Evolutionary conservation across 441 rosid genomes (phyloP).

Genomic region (Lepidium campestre): DNA sequence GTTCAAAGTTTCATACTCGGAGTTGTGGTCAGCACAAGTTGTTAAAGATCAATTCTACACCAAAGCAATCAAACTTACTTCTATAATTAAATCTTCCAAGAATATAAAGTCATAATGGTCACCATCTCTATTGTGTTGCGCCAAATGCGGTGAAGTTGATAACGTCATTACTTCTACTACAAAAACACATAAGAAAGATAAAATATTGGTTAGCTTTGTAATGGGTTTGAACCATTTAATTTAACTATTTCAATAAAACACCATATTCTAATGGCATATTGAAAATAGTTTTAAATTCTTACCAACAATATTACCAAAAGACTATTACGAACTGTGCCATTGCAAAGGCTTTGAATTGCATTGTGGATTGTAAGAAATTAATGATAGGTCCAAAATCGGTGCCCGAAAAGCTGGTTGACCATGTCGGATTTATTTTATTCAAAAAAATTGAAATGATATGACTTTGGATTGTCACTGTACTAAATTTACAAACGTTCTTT

Average conservation of each 20-base stretch:
- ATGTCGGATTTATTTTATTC: background rate
- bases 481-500: background rate
- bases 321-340: slow-evolving; percentile 1
- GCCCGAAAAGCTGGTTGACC: background rate
- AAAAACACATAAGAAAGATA: too few species aligned
- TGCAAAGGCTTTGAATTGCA: background rate
- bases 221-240: background rate
- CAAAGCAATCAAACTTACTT: background rate
- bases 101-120: background rate
- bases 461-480: background rate
- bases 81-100: background rate
- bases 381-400: slow-evolving; percentile 7
- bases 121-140: background rate
- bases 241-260: background rate
- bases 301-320: background rate
- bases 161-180: background rate
- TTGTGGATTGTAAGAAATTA: background rate
- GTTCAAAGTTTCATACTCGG: background rate
- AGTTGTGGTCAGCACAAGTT: slow-evolving; percentile 2
- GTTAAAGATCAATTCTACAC: background rate
- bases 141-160: background rate
- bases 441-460: background rate
- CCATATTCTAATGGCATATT: too few species aligned
- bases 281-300: too few species aligned
- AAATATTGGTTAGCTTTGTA: background rate